Evolutionary conservation across 257 asterid species (phyloP).

Genomic region (Coffea eugenioides): DNA sequence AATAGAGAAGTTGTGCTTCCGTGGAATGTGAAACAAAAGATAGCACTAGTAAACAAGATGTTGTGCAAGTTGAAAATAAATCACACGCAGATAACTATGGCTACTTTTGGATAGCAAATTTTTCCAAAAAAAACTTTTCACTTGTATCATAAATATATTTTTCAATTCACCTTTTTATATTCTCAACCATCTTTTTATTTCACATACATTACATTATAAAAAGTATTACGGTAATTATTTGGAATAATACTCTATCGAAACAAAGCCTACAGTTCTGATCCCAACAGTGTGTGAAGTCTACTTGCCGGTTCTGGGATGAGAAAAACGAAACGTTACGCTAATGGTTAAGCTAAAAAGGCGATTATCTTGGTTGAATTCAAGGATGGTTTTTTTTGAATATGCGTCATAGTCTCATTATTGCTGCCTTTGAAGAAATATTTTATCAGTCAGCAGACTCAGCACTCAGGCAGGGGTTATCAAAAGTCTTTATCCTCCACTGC

Average conservation of each 20-base stretch:
- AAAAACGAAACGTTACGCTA: not conserved
- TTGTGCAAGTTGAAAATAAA: not conserved
- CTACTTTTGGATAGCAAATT: too few relatives aligned
- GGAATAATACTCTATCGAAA: too few relatives aligned
- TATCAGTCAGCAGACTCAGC: not conserved
- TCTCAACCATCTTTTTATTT: too few relatives aligned
- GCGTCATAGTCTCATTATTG: not conserved
- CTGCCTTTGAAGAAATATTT: not conserved
- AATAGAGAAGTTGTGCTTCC: too few relatives aligned
- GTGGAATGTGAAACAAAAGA: too few relatives aligned
- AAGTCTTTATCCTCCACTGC: not conserved
- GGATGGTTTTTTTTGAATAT: not conserved
- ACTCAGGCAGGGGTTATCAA: not conserved
- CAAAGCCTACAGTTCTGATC: not conserved
- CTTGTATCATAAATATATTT: too few relatives aligned
- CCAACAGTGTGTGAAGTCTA: not conserved
- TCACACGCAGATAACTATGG: not conserved
- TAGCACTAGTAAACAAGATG: too few relatives aligned
- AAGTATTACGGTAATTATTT: too few relatives aligned
- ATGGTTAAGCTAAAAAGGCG: not conserved
- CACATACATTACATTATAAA: too few relatives aligned
- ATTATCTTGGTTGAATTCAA: not conserved
- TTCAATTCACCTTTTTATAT: too few relatives aligned
- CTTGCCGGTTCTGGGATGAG: not conserved
- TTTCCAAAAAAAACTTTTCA: too few relatives aligned